Base-by-base conservation (phyloP, 768 basidiomycete species). In the Vishniacozyma victoriae region DNA sequence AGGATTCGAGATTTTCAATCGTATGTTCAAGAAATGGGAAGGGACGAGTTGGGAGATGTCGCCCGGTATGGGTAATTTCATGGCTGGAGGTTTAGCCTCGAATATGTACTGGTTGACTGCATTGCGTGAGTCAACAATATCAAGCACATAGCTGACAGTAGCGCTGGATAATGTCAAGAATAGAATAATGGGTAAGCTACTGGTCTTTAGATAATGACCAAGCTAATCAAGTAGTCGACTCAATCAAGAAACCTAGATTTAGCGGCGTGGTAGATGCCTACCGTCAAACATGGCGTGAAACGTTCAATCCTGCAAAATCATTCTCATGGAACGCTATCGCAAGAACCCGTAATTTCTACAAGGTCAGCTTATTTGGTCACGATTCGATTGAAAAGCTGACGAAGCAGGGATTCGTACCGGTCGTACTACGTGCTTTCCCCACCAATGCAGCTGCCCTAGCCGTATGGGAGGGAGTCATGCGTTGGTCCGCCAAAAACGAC, bases 81-180 rank as follows among this genome's bases (percentile, higher is more conserved):
- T 73, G 22, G 64, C 72, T 3, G 73, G 73, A 6, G 74, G 74
- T 2, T 51, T 73, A 44, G 69, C 64, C 2, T 64, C 66, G 16
- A 72, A 72, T 46, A 43, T 67, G 36, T 72, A 67, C 44, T 69
- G 69, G 70, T 52, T 59, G 6, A 54, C 52, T 27, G 64, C 67
- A 9, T 43, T 67, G 36, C 67, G 66, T 68, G 42, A 52, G 63
- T 55, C 4, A 18, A 1, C 18, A 18, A 35, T 5, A 29, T 9
- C 7, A 25, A 14, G 36, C 31, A 26, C 12, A n/a, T 35, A 36
- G 38, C 33, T 46, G 35, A 48, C 38, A 19, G 6, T 19, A 54
- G 83, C 86, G 3, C 78, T 82, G 46, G 87, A 90, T 71, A 86
- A 86, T 65, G 75, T 87, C 52, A 89, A 90, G 73, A 88, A 86